These are phyloP conservation scores for Kluyveromyces lactis DNA, from an alignment of 805 yeast genomes.

Conservation along the genomic window DNA sequence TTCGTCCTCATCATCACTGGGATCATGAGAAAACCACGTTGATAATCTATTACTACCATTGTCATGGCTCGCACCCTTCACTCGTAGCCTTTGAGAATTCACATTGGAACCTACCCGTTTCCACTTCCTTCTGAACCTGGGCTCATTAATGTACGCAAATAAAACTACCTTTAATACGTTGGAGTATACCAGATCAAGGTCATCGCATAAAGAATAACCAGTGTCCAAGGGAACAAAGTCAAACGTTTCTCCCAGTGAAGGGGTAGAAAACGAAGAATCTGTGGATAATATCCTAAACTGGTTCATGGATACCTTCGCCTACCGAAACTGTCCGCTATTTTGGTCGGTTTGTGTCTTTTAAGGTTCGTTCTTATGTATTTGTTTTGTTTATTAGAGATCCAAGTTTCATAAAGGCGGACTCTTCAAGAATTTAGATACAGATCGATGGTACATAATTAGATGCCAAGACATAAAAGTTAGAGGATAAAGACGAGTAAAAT, in stretches of 20 bases:
- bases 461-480: no score
- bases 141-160: slow-evolving; percentile 55
- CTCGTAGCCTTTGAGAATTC: background rate
- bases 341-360: no score
- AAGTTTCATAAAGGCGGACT: no score
- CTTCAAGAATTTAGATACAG: no score
- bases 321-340: no score
- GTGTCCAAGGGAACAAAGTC: background rate
- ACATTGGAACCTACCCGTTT: slow-evolving; percentile 4
- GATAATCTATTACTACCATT: background rate
- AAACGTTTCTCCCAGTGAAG: background rate
- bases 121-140: slow-evolving; percentile 39
- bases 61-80: background rate
- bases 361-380: no score
- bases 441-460: no score
- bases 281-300: background rate
- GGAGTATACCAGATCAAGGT: slow-evolving; percentile 34
- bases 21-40: background rate
- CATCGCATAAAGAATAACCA: background rate
- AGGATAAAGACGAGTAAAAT: no score
- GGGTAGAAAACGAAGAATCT: background rate
- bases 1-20: background rate
- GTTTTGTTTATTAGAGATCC: no score
- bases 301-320: background rate
- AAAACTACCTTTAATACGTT: slow-evolving; percentile 47